Percentiles rank a stretch among this genome's conserved stretches.
Evolutionary conservation across 2,329 filamentous ascomycete species (phyloP).

Genomic region (Aureobasidium sp.): DNA sequence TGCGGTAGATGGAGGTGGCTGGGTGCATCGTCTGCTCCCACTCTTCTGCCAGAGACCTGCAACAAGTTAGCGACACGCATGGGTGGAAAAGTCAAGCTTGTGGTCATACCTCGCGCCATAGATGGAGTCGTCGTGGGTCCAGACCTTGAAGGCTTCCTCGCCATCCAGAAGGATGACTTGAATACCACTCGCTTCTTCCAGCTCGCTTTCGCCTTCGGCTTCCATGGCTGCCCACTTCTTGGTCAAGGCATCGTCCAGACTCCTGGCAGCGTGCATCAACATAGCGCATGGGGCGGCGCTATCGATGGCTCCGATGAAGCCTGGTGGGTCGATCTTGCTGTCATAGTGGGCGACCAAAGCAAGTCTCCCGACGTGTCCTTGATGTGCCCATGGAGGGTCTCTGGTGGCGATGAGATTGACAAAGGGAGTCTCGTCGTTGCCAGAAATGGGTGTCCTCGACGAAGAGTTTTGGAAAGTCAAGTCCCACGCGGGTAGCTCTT

Average conservation of each 20-base stretch:
- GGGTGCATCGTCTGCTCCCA: constrained; percentile 71
- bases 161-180: constrained; percentile 89
- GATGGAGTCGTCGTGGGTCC: constrained; percentile 75
- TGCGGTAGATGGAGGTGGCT: constrained; percentile 66
- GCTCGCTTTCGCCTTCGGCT: constrained; percentile 37
- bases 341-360: constrained; percentile 94
- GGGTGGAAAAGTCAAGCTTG: neutral
- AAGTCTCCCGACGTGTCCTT: constrained; percentile 70
- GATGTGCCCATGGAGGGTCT: constrained; percentile 74
- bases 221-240: constrained; percentile 74
- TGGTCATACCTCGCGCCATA: constrained; percentile 69
- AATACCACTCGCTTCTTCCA: constrained; percentile 74
- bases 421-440: constrained; percentile 68
- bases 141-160: constrained; percentile 81
- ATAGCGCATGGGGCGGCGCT: constrained; percentile 93
- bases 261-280: constrained; percentile 76
- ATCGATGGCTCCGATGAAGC: constrained; percentile 90
- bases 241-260: constrained; percentile 71
- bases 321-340: constrained; percentile 68
- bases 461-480: constrained; percentile 87
- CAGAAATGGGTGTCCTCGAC: constrained; percentile 68
- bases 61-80: constrained; percentile 9
- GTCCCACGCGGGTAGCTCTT: constrained; percentile 69
- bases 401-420: constrained; percentile 77
- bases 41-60: constrained; percentile 61